phyloP scores from a whole-genome alignment of 495 filamentous ascomycete genomes.

The Chaetomium cochliodes region DNA sequence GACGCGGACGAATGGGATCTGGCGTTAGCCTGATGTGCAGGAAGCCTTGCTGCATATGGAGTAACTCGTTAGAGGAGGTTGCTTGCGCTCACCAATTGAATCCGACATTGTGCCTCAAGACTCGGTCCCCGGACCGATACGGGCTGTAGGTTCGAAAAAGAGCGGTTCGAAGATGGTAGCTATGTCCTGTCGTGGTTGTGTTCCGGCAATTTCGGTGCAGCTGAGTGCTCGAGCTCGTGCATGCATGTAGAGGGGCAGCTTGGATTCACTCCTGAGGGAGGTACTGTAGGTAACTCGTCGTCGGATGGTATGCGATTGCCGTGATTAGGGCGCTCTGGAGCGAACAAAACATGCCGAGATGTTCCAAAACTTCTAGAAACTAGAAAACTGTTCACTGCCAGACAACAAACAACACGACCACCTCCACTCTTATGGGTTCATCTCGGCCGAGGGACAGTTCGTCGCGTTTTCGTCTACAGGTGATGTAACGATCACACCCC shows the following conservation, averaged over 20 bases:
- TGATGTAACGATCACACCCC: conserved; percentile 13
- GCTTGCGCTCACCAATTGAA: conserved; percentile 29
- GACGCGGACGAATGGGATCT: background rate
- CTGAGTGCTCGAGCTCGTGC: background rate
- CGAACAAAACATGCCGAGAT: background rate
- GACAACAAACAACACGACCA: background rate
- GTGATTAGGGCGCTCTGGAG: background rate
- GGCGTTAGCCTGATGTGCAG: conserved; percentile 23
- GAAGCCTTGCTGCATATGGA: background rate
- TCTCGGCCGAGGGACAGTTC: conserved; percentile 12
- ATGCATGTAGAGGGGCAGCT: background rate
- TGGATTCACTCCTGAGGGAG: conserved; percentile 10
- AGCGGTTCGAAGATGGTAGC: background rate
- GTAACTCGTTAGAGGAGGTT: no score
- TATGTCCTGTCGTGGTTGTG: background rate
- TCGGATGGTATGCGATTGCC: background rate
- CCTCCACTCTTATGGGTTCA: conserved; percentile 4
- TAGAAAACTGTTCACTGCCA: background rate
- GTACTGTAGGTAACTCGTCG: background rate
- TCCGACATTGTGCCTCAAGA: conserved; percentile 22
- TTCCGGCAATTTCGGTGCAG: conserved; percentile 20
- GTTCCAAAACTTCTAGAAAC: background rate
- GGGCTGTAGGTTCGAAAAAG: conserved; percentile 6
- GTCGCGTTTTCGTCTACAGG: conserved; percentile 21
- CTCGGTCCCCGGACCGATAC: background rate